phyloP scores from a whole-genome alignment of 805 yeast species.

The Ogataea zsoltii region DNA sequence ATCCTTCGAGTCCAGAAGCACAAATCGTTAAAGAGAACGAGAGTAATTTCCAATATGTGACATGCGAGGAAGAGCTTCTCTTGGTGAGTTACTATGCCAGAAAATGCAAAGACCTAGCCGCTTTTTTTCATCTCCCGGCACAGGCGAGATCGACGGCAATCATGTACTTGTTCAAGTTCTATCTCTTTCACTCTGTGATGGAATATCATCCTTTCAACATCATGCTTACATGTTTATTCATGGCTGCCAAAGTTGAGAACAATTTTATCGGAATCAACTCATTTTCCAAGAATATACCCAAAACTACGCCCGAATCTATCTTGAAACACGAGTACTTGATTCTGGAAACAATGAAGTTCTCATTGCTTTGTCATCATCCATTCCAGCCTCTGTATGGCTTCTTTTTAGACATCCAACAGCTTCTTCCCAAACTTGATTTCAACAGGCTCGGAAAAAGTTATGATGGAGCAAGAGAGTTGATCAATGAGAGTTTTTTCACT shows the following conservation, averaged over 20 bases:
- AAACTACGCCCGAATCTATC: constrained; percentile 65
- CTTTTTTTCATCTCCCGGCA: constrained; percentile 77
- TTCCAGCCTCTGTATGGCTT: constrained; percentile 91
- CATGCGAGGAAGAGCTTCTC: constrained; percentile 67
- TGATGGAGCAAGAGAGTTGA: constrained; percentile 65
- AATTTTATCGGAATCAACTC: constrained; percentile 82
- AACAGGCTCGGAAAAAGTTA: constrained; percentile 66
- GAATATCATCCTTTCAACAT: constrained; percentile 84
- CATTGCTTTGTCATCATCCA: constrained; percentile 86
- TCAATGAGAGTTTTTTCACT: constrained; percentile 68
- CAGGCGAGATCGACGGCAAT: constrained; percentile 89
- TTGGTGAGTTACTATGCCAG: constrained; percentile 72
- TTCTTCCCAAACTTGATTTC: constrained; percentile 48
- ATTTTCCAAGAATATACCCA: constrained; percentile 70
- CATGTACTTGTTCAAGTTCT: constrained; percentile 78
- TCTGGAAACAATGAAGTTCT: constrained; percentile 72
- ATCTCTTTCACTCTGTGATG: constrained; percentile 77
- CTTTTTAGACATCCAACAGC: constrained; percentile 81
- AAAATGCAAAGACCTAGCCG: constrained; percentile 68
- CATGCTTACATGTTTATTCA: constrained; percentile 76
- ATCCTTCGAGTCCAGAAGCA: constrained; percentile 20
- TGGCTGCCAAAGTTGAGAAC: constrained; percentile 93
- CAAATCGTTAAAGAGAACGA: constrained; percentile 18
- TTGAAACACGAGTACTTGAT: constrained; percentile 78
- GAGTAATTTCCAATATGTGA: constrained; percentile 44